A percentile compares a stretch with the other conserved stretches of the same genome.
phyloP scores from a whole-genome alignment of 2,329 filamentous ascomycete species.

The Polychaeton citri region DNA sequence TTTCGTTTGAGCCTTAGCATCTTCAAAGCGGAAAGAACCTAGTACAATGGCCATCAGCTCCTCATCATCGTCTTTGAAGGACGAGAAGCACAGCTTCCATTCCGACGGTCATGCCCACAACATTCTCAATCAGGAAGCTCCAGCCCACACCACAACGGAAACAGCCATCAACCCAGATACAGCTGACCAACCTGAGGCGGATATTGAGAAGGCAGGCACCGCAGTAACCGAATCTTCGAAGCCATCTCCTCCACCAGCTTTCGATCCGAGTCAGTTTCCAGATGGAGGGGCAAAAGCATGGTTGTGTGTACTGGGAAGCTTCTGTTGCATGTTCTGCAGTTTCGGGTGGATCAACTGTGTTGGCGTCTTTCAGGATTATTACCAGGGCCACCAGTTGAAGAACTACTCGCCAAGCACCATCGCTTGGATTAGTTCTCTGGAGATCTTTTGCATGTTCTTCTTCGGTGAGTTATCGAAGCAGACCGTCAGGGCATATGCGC shows the following conservation, averaged over 20 bases:
- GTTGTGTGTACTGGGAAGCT: slow-evolving; percentile 23
- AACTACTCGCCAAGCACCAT: slow-evolving; percentile 27
- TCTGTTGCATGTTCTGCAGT: slow-evolving; percentile 23
- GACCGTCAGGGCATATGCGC: too few relatives aligned
- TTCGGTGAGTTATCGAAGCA: slow-evolving; percentile 19
- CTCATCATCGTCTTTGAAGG: not conserved
- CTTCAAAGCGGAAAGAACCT: too few relatives aligned
- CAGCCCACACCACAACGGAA: not conserved
- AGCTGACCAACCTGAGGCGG: not conserved
- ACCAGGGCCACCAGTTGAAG: slow-evolving; percentile 27
- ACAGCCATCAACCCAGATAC: not conserved
- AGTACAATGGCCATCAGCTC: not conserved
- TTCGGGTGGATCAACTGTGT: slow-evolving; percentile 33
- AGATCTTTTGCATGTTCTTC: slow-evolving; percentile 41
- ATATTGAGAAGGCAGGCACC: not conserved
- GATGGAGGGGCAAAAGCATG: slow-evolving; percentile 25
- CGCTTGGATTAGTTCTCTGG: slow-evolving; percentile 33
- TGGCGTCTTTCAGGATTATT: slow-evolving; percentile 35
- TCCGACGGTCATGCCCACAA: not conserved
- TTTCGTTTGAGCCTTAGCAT: too few relatives aligned
- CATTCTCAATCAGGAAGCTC: not conserved
- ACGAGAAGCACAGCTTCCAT: not conserved
- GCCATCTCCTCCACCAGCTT: not conserved
- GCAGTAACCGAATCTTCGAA: not conserved
- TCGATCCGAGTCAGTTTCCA: slow-evolving; percentile 6